Evolutionary conservation across 306 rosid genomes (phyloP), one percentile per base, ranked within the genome.

Genomic region (Oxytropis ochrocephala): DNA sequence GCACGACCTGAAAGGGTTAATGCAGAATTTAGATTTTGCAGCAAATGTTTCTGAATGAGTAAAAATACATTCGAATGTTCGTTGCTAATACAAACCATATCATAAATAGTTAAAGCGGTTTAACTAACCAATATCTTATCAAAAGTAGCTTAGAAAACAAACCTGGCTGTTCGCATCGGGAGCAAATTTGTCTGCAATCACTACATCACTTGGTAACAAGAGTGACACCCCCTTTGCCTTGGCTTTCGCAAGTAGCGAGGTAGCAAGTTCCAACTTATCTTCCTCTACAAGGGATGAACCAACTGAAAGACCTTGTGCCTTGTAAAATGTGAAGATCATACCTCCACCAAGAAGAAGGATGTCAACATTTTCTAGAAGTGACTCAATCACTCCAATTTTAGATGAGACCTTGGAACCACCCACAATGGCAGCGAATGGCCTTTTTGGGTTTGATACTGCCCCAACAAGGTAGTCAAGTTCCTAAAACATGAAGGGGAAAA

Each of bases 161-260:
- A 95, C 99, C 99, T 91, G 43, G 96, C 99, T 91, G 93, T 95
- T 89, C 47, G 99, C 97, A 80, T 95, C 99, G n/a, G 99, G 92
- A 72, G 99, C 95, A 49, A 95, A 95, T 69, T 95, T 95, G 86
- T 95, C 97, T 0, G 99, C 99, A 75, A 95, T 79, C 29, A 95
- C 91, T 8, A 95, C 97, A 17, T 95, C 99, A 32, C 88, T 79
- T 13, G 99, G 99, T 72, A 95, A 64, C 83, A 95, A 83, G 82
- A 95, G 99, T 48, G 88, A 85, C n/a, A 95, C 99, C 27, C 99
- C 99, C 79, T 91, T 95, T 2, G 81, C 89, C 87, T 95, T 95
- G 72, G 99, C 97, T 75, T 95, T 91, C 13, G 69, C 87, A 1
- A 95, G 75, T 72, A 95, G 95, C 30, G 97, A 18, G 55, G 96